Conservation (phyloP, 306 rosid genomes). For the Cucurbita maxima region DNA sequence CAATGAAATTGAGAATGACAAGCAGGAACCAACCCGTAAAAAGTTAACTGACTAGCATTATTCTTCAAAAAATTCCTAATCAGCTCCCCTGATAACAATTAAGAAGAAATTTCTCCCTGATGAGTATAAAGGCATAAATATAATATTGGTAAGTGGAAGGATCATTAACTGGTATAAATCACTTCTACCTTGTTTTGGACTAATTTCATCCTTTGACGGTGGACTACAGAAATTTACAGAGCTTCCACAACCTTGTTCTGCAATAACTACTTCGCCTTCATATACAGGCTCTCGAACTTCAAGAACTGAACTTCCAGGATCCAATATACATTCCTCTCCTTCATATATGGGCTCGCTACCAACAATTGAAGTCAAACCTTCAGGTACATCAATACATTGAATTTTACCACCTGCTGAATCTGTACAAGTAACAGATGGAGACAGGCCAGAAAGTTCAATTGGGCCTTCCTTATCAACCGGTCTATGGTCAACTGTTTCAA, state of each 20-base stretch:
- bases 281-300: conserved; percentile 75
- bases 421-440: conserved; percentile 27
- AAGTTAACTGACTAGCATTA: conserved; percentile 86
- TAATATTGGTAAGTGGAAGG: not conserved
- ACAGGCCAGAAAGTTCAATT: conserved; percentile 21
- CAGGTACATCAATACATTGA: conserved; percentile 33
- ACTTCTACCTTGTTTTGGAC: conserved; percentile 54
- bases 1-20: conserved; percentile 3
- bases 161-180: not conserved
- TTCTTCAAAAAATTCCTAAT: conserved; percentile 70
- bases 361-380: conserved; percentile 43
- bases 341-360: conserved; percentile 87
- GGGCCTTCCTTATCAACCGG: conserved; percentile 23
- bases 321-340: conserved; percentile 88
- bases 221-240: conserved; percentile 19
- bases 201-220: conserved; percentile 45
- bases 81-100: conserved; percentile 58
- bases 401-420: conserved; percentile 35
- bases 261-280: conserved; percentile 86
- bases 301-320: conserved; percentile 24
- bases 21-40: conserved; percentile 46
- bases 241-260: conserved; percentile 72
- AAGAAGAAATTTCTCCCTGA: conserved; percentile 2
- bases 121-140: conserved; percentile 10
- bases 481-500: conserved; percentile 19